A percentile compares a stretch with the other conserved stretches of the same genome.
Evolutionary conservation across 2,329 filamentous ascomycete species (phyloP).

Genomic region (Scleromitrula shiraiana): DNA sequence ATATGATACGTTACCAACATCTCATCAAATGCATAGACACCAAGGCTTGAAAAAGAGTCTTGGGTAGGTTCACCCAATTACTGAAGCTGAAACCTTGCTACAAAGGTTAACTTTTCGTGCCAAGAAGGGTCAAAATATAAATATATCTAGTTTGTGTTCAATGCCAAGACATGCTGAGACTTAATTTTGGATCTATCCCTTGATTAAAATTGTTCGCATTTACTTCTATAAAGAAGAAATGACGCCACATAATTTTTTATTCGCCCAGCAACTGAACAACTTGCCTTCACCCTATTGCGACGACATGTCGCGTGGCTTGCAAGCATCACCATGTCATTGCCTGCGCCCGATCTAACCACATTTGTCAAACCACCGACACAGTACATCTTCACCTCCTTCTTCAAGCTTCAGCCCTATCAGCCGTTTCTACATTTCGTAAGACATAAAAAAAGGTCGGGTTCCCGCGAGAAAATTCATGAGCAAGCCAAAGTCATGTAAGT

Average conservation of each 20-base stretch:
- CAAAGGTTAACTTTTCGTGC: not conserved
- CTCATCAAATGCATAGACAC: not conserved
- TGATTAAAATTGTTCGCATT: not conserved
- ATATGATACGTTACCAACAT: slow-evolving; percentile 2
- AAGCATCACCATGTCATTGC: not conserved
- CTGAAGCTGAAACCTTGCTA: not conserved
- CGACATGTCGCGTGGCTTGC: slow-evolving; percentile 5
- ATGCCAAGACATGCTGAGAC: slow-evolving; percentile 9
- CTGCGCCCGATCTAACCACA: not conserved
- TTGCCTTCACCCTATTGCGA: not conserved
- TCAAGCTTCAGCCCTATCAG: slow-evolving; percentile 7
- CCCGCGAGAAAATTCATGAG: not conserved
- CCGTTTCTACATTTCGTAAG: not conserved
- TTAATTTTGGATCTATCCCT: not conserved
- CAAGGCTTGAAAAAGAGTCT: not conserved
- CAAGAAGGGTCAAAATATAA: slow-evolving; percentile 5
- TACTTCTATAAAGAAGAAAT: not conserved
- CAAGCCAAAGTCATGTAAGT: not conserved
- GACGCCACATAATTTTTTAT: slow-evolving; percentile 1
- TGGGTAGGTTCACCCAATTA: not conserved
- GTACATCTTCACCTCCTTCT: not conserved
- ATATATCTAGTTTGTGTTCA: not conserved
- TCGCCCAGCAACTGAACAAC: slow-evolving; percentile 1
- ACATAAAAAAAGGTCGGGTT: slow-evolving; percentile 6
- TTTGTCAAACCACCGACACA: not conserved